phyloP scores from a whole-genome alignment of 108 stramenopile species.

The Conticribra weissflogii region DNA sequence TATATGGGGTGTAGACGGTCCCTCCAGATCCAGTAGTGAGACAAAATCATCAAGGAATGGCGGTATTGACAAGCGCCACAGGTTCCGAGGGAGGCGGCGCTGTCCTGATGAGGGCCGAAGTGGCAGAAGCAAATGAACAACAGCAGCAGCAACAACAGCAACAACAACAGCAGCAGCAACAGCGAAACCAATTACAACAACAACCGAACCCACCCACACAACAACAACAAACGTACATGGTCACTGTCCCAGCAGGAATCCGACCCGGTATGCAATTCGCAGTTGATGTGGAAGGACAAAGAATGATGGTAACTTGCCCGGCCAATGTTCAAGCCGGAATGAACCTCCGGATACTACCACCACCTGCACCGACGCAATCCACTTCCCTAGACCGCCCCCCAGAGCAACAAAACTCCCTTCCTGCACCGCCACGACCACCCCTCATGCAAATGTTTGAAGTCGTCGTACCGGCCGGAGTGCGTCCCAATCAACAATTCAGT shows the following conservation, averaged over 20 bases:
- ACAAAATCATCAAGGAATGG: constrained; percentile 52
- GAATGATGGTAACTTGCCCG: constrained; percentile 84
- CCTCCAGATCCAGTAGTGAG: constrained; percentile 73
- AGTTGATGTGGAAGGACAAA: constrained; percentile 79
- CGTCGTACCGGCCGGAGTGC: constrained; percentile 81
- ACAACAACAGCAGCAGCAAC: constrained; percentile 31
- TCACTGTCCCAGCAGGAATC: constrained; percentile 81
- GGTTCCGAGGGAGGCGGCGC: constrained; percentile 63
- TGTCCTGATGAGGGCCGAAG: constrained; percentile 66
- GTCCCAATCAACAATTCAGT: constrained; percentile 85
- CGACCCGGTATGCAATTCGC: constrained; percentile 83
- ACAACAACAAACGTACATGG: constrained; percentile 73
- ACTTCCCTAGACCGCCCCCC: constrained; percentile 53
- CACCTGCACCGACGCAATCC: constrained; percentile 53
- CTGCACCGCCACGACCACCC: constrained; percentile 21
- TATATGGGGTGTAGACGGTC: constrained; percentile 54
- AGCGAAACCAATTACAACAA: too few relatives aligned
- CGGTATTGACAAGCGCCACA: constrained; percentile 59
- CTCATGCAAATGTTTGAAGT: constrained; percentile 90
- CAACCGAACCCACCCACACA: constrained; percentile 1
- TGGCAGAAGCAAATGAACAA: constrained; percentile 51
- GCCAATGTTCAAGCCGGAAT: constrained; percentile 75
- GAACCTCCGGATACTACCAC: constrained; percentile 84
- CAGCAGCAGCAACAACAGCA: constrained; percentile 24
- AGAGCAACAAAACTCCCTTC: constrained; percentile 12